Conservation (phyloP, 352 stramenopile genomes). For the Globisporangium middletonii region DNA sequence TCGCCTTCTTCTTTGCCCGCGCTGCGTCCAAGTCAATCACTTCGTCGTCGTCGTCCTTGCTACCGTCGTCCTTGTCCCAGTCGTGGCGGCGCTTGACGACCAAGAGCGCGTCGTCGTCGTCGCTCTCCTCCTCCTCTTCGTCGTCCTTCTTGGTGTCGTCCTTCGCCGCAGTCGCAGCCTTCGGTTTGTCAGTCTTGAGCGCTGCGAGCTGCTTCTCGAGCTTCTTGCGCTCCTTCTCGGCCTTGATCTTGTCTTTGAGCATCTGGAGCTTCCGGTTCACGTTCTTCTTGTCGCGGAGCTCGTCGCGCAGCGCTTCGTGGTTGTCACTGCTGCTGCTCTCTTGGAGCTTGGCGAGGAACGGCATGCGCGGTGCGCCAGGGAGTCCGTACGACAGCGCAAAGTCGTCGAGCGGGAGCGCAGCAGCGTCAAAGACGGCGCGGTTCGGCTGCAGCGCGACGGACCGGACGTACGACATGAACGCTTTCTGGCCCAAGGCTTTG, state of each 20-base stretch:
- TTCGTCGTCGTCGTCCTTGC: constrained; percentile 42
- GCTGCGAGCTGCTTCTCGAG: constrained; percentile 68
- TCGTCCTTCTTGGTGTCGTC: constrained; percentile 39
- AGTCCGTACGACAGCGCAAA: constrained; percentile 95
- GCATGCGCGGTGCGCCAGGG: constrained; percentile 88
- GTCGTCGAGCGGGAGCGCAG: constrained; percentile 86
- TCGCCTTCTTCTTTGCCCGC: constrained; percentile 72
- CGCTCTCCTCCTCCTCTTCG: constrained; percentile 9
- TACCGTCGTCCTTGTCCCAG: constrained; percentile 45
- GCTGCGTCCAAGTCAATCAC: constrained; percentile 55
- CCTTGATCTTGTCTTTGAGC: constrained; percentile 98
- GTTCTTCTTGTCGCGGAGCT: constrained; percentile 94
- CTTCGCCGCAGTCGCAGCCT: constrained; percentile 21
- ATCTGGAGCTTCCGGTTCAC: constrained; percentile 95
- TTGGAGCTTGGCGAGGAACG: constrained; percentile 88
- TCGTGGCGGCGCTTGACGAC: constrained; percentile 91
- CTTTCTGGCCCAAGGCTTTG: constrained; percentile 95
- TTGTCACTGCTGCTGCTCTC: constrained; percentile 19
- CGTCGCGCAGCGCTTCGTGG: constrained; percentile 79
- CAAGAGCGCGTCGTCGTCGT: constrained; percentile 89
- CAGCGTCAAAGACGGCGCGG: constrained; percentile 92
- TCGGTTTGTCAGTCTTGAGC: constrained; percentile 28
- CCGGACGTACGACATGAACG: constrained; percentile 98
- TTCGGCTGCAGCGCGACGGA: constrained; percentile 95
- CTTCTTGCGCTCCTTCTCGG: constrained; percentile 93